Percentiles rank a stretch among this genome's conserved stretches.
Evolutionary conservation across 2,329 filamentous ascomycete genomes (phyloP).

Genomic region (Pyrenochaeta sp.): DNA sequence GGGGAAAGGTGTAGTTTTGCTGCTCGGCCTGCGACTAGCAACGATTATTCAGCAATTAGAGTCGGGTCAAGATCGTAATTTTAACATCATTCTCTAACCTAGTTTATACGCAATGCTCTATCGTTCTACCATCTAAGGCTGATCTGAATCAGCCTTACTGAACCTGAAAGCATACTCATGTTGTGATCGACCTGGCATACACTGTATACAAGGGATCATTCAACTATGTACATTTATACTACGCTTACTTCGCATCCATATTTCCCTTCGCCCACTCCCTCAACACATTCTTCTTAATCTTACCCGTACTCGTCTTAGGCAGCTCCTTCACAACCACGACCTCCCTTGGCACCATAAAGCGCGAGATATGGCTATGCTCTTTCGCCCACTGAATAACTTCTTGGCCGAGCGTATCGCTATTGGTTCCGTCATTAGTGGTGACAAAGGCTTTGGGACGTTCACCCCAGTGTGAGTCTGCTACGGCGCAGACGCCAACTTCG

Average conservation of each 20-base stretch:
- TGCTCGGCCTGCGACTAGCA: too few relatives aligned
- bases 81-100: too few relatives aligned
- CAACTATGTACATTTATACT: too few relatives aligned
- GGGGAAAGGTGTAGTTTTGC: too few relatives aligned
- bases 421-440: conserved; percentile 69
- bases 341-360: conserved; percentile 83
- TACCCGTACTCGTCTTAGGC: conserved; percentile 96
- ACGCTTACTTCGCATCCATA: neutral
- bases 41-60: too few relatives aligned
- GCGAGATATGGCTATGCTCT: conserved; percentile 79
- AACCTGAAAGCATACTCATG: too few relatives aligned
- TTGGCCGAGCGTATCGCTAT: conserved; percentile 67
- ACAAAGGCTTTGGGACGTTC: conserved; percentile 95
- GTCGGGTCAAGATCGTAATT: too few relatives aligned
- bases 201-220: too few relatives aligned
- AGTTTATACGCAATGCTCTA: too few relatives aligned
- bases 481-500: conserved; percentile 89
- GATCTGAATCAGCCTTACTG: too few relatives aligned
- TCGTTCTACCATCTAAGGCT: too few relatives aligned
- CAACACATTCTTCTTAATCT: conserved; percentile 93
- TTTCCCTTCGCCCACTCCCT: conserved; percentile 80
- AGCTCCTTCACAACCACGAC: conserved; percentile 84
- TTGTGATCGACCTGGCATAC: too few relatives aligned
- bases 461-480: conserved; percentile 90
- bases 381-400: conserved; percentile 89